These are phyloP conservation scores for Penicillium chermesinum DNA, from an alignment of 495 filamentous ascomycete genomes.

Conservation along the genomic window DNA sequence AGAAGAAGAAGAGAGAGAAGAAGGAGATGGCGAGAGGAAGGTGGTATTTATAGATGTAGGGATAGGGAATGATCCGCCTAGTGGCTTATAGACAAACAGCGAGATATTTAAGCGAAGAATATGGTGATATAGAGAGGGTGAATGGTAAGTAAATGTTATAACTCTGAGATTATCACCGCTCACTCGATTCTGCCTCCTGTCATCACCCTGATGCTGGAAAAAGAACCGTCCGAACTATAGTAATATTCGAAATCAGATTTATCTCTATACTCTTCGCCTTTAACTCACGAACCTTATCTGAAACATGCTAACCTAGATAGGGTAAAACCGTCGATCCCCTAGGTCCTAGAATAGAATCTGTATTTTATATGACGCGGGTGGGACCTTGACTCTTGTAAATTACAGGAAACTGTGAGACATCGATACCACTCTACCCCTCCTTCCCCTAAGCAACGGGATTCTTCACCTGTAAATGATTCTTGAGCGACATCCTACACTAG, in stretches of 20 bases:
- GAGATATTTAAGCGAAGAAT: too few species aligned
- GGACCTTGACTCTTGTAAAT: slow-evolving; percentile 1
- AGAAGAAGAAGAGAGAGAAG: too few species aligned
- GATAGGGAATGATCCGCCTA: too few species aligned
- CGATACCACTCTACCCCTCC: slow-evolving; percentile 3
- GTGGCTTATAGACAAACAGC: too few species aligned
- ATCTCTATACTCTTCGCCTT: slow-evolving; percentile 6
- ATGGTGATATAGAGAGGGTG: too few species aligned
- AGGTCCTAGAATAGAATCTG: slow-evolving; percentile 6
- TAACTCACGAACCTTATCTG: slow-evolving; percentile 3
- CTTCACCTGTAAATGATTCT: neutral
- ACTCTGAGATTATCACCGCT: too few species aligned
- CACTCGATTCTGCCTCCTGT: too few species aligned
- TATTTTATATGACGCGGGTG: slow-evolving; percentile 6
- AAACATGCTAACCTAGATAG: slow-evolving; percentile 6
- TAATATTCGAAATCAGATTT: neutral
- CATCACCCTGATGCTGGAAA: too few species aligned
- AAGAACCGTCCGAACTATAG: too few species aligned
- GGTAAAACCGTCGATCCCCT: slow-evolving; percentile 2
- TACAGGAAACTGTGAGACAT: neutral
- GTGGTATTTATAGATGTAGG: too few species aligned
- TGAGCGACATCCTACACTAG: neutral
- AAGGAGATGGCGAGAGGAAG: too few species aligned
- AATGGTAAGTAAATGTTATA: too few species aligned
- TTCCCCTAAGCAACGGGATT: neutral